A percentile compares a stretch with the other conserved stretches of the same genome.
phyloP scores from a whole-genome alignment of 495 filamentous ascomycete genomes.

The Massariosphaeria phaeospora region DNA sequence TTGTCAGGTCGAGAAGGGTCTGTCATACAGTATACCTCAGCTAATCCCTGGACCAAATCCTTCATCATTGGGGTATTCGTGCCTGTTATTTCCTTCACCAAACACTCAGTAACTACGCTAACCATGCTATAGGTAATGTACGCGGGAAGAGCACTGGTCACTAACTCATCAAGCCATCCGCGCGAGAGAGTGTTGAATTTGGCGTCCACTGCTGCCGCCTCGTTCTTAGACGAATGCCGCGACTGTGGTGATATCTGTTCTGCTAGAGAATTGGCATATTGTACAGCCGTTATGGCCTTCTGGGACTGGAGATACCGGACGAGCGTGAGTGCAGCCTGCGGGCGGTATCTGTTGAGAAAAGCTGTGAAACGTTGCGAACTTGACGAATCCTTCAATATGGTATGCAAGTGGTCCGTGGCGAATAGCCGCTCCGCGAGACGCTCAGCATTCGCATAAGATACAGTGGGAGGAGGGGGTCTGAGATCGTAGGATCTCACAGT shows the following conservation, averaged over 20 bases:
- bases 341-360: constrained; percentile 37
- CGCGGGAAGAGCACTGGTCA: constrained; percentile 36
- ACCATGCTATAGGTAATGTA: constrained; percentile 39
- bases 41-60: constrained; percentile 39
- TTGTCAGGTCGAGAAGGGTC: constrained; percentile 40
- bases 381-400: constrained; percentile 36
- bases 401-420: constrained; percentile 38
- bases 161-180: constrained; percentile 34
- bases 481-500: constrained; percentile 35
- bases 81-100: constrained; percentile 41
- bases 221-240: constrained; percentile 9
- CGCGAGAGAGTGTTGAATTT: constrained; percentile 34
- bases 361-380: constrained; percentile 26
- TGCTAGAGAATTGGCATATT: constrained; percentile 40
- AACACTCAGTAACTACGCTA: constrained; percentile 36
- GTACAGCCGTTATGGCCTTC: constrained; percentile 38
- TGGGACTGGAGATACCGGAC: constrained; percentile 36
- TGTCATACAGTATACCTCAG: constrained; percentile 40
- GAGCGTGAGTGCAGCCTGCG: constrained; percentile 33
- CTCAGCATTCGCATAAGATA: constrained; percentile 37
- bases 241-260: constrained; percentile 17
- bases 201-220: constrained; percentile 31
- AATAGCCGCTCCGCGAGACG: constrained; percentile 34
- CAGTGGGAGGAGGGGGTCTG: constrained; percentile 35
- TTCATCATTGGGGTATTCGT: constrained; percentile 38